A percentile compares a stretch with the other conserved stretches of the same genome.
These are phyloP conservation scores for Claviceps africana DNA, from an alignment of 2,329 filamentous ascomycete genomes.

Conservation along the genomic window DNA sequence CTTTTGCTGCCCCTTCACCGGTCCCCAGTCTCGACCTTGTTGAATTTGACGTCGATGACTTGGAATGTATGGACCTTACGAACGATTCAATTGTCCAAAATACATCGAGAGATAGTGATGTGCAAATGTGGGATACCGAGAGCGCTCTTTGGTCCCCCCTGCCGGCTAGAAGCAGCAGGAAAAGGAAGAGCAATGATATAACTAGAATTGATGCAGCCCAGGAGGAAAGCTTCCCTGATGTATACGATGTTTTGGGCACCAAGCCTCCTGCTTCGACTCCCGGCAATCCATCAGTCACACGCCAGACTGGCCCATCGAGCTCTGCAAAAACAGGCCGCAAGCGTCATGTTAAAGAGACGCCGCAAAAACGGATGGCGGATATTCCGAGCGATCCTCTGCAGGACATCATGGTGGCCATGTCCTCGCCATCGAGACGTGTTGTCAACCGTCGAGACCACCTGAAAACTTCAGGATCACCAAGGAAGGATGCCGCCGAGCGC, in stretches of 20 bases:
- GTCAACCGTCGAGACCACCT: slow-evolving; percentile 5
- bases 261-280: slow-evolving; percentile 24
- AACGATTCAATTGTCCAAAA: slow-evolving; percentile 20
- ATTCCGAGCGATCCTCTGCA: slow-evolving; percentile 3
- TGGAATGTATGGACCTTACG: slow-evolving; percentile 28
- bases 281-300: slow-evolving; percentile 11
- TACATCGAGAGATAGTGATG: slow-evolving; percentile 21
- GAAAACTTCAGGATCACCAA: slow-evolving; percentile 1
- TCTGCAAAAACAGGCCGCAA: slow-evolving; percentile 9
- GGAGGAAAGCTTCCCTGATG: slow-evolving; percentile 38
- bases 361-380: background rate
- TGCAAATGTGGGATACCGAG: slow-evolving; percentile 30
- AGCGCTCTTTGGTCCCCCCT: slow-evolving; percentile 25
- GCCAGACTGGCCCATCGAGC: slow-evolving; percentile 9
- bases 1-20: slow-evolving; percentile 7
- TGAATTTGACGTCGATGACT: slow-evolving; percentile 20
- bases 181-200: slow-evolving; percentile 38
- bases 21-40: slow-evolving; percentile 19
- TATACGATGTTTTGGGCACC: slow-evolving; percentile 33
- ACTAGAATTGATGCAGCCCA: slow-evolving; percentile 21
- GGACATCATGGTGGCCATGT: slow-evolving; percentile 10
- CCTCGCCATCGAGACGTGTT: slow-evolving; percentile 15
- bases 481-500: slow-evolving; percentile 8
- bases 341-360: slow-evolving; percentile 9
- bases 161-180: slow-evolving; percentile 27